phyloP scores from a whole-genome alignment of 768 basidiomycete genomes.

The Candolleomyces aberdarensis region DNA sequence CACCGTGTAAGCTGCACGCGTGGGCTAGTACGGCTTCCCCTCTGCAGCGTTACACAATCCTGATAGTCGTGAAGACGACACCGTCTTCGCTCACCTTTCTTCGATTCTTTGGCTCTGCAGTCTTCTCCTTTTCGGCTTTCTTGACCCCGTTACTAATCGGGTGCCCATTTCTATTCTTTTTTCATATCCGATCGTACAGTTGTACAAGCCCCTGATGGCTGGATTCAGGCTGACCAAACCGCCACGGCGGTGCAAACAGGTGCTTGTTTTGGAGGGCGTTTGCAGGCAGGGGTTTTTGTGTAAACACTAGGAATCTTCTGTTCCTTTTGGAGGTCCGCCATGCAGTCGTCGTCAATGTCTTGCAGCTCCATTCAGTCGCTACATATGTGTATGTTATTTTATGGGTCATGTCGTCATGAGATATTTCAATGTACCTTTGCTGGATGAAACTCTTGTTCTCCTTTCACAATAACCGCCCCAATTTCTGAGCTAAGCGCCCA shows the following conservation, averaged over 20 bases:
- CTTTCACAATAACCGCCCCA: too few relatives aligned
- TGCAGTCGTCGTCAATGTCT: neutral
- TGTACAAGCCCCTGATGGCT: conserved; percentile 17
- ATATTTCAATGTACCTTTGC: too few relatives aligned
- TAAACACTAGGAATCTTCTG: conserved; percentile 16
- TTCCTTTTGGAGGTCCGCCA: conserved; percentile 16
- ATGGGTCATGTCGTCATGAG: too few relatives aligned
- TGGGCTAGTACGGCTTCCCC: conserved; percentile 29
- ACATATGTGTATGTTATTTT: too few relatives aligned
- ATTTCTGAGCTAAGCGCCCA: too few relatives aligned
- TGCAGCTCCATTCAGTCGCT: neutral
- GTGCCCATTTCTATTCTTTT: neutral
- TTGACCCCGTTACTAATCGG: neutral
- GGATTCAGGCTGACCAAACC: conserved; percentile 20
- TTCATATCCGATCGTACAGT: conserved; percentile 4
- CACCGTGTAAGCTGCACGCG: conserved; percentile 37
- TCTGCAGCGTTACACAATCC: conserved; percentile 37
- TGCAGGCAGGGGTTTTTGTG: conserved; percentile 25
- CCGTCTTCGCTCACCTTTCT: conserved; percentile 40
- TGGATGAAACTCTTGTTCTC: too few relatives aligned
- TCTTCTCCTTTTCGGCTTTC: neutral
- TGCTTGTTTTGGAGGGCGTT: conserved; percentile 25
- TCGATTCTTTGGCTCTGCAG: conserved; percentile 45
- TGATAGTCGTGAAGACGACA: conserved; percentile 36
- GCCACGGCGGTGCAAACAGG: conserved; percentile 22